Conservation (phyloP, 441 rosid genomes). For the Eutrema salsugineum region DNA sequence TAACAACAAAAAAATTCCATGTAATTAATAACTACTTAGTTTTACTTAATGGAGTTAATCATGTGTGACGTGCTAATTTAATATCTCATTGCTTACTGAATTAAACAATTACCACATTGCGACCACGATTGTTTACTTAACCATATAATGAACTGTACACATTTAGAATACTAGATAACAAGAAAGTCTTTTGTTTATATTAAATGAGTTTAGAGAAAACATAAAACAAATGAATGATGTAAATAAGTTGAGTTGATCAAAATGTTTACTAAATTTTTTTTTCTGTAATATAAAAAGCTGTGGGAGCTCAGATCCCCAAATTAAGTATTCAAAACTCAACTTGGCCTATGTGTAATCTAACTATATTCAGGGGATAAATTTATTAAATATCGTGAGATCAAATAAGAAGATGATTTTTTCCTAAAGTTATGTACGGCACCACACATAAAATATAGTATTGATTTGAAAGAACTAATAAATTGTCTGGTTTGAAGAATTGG, state of each 20-base stretch:
- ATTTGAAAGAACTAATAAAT: neutral
- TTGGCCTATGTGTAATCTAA: neutral
- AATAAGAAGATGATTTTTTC: neutral
- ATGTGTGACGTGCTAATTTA: constrained; percentile 15
- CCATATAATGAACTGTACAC: constrained; percentile 24
- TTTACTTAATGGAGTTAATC: constrained; percentile 3
- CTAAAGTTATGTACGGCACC: neutral
- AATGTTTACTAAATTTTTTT: constrained; percentile 9
- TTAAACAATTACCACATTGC: constrained; percentile 31
- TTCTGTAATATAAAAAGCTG: neutral
- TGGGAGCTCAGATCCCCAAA: constrained; percentile 37
- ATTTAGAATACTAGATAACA: neutral
- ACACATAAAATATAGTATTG: neutral
- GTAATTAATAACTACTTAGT: neutral
- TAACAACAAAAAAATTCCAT: neutral
- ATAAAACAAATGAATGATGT: constrained; percentile 29
- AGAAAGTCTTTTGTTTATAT: constrained; percentile 18
- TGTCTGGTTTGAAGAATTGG: constrained; percentile 21
- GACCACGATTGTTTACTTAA: constrained; percentile 35
- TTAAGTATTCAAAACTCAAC: constrained; percentile 9
- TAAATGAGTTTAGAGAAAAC: neutral
- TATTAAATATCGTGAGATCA: neutral
- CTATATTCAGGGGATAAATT: neutral
- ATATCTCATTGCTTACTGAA: neutral
- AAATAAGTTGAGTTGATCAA: constrained; percentile 28